Base-by-base conservation (phyloP, 257 asterid species). In the Solanum sejunctum region DNA sequence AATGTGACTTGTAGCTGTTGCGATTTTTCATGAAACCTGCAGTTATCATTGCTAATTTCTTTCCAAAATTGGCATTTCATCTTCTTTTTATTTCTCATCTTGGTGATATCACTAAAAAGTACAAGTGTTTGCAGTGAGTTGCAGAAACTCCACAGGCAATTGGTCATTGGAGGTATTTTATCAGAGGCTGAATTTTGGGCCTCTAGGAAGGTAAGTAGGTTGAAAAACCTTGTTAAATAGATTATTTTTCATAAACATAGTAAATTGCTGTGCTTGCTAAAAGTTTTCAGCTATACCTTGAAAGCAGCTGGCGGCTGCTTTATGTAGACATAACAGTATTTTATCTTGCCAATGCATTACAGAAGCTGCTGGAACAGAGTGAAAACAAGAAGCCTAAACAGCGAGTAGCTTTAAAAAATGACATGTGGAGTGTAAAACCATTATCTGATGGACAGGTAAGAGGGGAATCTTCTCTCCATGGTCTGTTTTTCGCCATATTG, bases 111-210 rank as follows among this genome's bases (percentile, higher is more conserved):
- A 91, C 90, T 84, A 89, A 86, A 70, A 87, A 88, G 87, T 90
- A 83, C 90, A 72, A 88, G 75, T 92, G 95, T 91, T 93, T 94
- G 91, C 98, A 97, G 99, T 71, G 97, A 95, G 89, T 87, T 95
- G 87, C 98, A 94, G 93, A 92, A 88, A 88, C 95, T 93, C 84
- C 98, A 95, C 94, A 94, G 91, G 93, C 93, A 95, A 86, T 89
- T 97, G 84, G 98, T 97, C 79, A 92, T 88, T 87, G 96, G 92
- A 86, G 94, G 96, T 84, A 90, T 89, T 85, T 90, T 97, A 86
- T 89, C 97, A 23, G 99, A 97, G 87, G 97, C 93, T 85, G 99
- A 97, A 88, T 97, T 97, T 90, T 97, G 99, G 99, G 97, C 99
- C 3, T 89, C 98, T 18, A 90, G 98, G 89, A 95, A 97, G 99